Evolutionary conservation across 2,329 filamentous ascomycete genomes (phyloP), one percentile per base, ranked within the genome.

Genomic region (Colletotrichum simmondsii): DNA sequence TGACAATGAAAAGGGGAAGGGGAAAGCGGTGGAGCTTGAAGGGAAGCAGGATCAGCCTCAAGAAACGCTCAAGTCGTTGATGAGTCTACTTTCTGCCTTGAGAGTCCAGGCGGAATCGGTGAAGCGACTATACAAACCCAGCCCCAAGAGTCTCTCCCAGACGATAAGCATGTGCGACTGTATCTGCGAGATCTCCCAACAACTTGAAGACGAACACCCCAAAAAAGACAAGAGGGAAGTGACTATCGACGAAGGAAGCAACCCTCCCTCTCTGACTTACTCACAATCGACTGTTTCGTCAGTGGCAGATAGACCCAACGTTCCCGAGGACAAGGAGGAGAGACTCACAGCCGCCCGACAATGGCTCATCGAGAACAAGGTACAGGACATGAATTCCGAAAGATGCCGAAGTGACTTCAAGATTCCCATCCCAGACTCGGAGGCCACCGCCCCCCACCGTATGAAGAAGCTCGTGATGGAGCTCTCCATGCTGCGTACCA

Each of bases 391-490:
- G 8, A 46, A 67, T 1, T 12, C 24, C 4, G 11, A 54, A 2
- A 12, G 30, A 14, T 71, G 68, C 63, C n/a, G 24, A 4, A 16
- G 11, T 3, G 26, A 19, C 11, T 67, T 67, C 16, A n/a, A 12
- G 16, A 42, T 42, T 19, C 14, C 37, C 37, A 16, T 42, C 7
- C 37, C 37, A 12, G 37, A 19, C 37, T 42, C 37, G 14, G 37
- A 42, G 14, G 14, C 37, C 37, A 42, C 16, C 10, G 24, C 5
- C 73, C 30, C 14, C 3, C 28, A 57, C 16, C 84, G 87, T 3
- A 88, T 89, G 83, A 87, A 84, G 74, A 80, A 83, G 30, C 76
- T 89, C 6, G 80, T 86, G 28, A 82, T 78, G 5, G 87, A 89
- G 68, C 75, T 88, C 10, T 82, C 84, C 1, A 83, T 79, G 1